Percentiles rank a stretch among this genome's conserved stretches.
Conservation (phyloP, 352 stramenopile species). For the Thraustotheca clavata region DNA sequence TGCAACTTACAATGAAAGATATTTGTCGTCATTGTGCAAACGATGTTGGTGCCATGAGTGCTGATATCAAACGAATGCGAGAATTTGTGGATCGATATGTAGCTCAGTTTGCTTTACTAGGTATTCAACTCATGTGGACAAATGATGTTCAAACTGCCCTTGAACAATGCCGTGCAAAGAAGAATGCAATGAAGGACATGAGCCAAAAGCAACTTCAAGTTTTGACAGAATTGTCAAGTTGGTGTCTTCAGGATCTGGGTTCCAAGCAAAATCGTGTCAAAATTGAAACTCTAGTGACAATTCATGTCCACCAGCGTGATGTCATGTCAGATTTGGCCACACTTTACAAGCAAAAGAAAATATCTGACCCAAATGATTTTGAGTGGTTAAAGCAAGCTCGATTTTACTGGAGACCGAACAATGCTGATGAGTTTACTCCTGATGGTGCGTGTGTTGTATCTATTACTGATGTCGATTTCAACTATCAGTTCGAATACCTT, state of each 20-base stretch:
- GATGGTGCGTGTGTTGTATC: constrained; percentile 95
- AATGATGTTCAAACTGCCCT: constrained; percentile 93
- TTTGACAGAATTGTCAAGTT: constrained; percentile 91
- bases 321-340: constrained; percentile 92
- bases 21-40: constrained; percentile 90
- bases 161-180: constrained; percentile 92
- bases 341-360: constrained; percentile 94
- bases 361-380: constrained; percentile 96
- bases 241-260: constrained; percentile 94
- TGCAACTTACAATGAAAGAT: constrained; percentile 97
- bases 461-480: constrained; percentile 98
- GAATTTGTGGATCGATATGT: constrained; percentile 94
- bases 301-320: constrained; percentile 97
- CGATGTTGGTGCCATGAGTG: constrained; percentile 88
- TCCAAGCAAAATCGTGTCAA: constrained; percentile 97
- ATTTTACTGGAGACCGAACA: constrained; percentile 96
- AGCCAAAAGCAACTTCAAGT: constrained; percentile 91
- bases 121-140: constrained; percentile 96
- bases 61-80: constrained; percentile 86
- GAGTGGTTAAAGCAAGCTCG: constrained; percentile 99
- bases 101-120: constrained; percentile 92
- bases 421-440: constrained; percentile 89
- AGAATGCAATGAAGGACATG: constrained; percentile 97
- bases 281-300: constrained; percentile 97
- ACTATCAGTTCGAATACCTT: constrained; percentile 98